phyloP scores from a whole-genome alignment of 2,329 filamentous ascomycete species.

The Hypoxylon sp. region DNA sequence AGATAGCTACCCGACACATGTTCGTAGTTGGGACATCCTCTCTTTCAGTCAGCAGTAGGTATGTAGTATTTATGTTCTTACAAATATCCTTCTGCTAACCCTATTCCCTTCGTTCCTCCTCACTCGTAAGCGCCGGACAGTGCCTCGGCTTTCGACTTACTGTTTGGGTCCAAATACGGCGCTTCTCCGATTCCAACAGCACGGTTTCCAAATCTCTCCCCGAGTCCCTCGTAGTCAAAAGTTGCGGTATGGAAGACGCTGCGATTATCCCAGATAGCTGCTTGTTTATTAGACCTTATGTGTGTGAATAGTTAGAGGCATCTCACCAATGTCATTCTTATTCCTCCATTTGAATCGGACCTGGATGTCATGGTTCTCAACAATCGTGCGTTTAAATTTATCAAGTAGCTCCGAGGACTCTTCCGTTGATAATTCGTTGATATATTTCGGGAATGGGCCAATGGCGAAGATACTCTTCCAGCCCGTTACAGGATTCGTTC shows the following conservation, averaged over 20 bases:
- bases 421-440: constrained; percentile 61
- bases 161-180: constrained; percentile 67
- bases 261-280: constrained; percentile 74
- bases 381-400: constrained; percentile 60
- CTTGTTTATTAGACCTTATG: neutral
- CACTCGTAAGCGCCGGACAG: neutral
- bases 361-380: constrained; percentile 66
- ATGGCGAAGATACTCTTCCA: constrained; percentile 68
- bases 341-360: constrained; percentile 64
- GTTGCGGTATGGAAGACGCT: constrained; percentile 72
- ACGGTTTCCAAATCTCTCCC: constrained; percentile 66
- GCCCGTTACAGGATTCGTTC: constrained; percentile 74
- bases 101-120: neutral
- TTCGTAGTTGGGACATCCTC: too few relatives aligned
- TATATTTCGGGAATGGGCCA: constrained; percentile 59
- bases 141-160: constrained; percentile 29
- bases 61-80: neutral
- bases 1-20: too few relatives aligned
- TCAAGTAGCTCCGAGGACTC: constrained; percentile 61
- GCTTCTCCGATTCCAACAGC: constrained; percentile 69
- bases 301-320: neutral
- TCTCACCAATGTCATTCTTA: constrained; percentile 59
- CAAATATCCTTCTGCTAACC: neutral
- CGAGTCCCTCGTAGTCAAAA: constrained; percentile 69
- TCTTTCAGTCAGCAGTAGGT: too few relatives aligned